A percentile compares a stretch with the other conserved stretches of the same genome.
Conservation (phyloP, 306 rosid genomes). For the Prunus padus region DNA sequence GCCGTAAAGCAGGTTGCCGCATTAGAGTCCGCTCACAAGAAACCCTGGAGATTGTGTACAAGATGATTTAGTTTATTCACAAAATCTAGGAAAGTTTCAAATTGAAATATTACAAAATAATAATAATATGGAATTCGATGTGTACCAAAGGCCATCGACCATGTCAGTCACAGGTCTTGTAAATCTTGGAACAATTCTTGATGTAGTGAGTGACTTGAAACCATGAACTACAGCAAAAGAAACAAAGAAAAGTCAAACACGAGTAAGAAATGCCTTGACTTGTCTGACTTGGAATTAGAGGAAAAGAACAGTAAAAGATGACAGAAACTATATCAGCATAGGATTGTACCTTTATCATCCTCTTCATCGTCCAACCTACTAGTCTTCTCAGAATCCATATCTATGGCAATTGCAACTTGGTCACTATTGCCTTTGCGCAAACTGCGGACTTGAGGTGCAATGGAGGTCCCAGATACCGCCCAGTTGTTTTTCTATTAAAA, state of each 20-base stretch:
- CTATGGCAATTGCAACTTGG: conserved; percentile 91
- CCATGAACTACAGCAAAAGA: conserved; percentile 67
- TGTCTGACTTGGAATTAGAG: not conserved
- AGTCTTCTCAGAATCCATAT: conserved; percentile 66
- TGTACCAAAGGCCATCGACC: conserved; percentile 95
- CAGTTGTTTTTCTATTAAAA: conserved; percentile 56
- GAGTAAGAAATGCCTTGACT: not conserved
- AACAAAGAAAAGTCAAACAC: conserved; percentile 18
- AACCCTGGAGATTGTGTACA: conserved; percentile 57
- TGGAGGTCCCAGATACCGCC: conserved; percentile 58
- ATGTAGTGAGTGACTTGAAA: conserved; percentile 87
- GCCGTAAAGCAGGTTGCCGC: conserved; percentile 84
- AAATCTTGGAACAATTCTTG: conserved; percentile 82
- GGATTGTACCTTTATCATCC: conserved; percentile 78
- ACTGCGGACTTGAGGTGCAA: conserved; percentile 92
- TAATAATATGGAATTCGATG: conserved; percentile 8
- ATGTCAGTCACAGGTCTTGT: conserved; percentile 84
- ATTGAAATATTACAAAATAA: conserved; percentile 11
- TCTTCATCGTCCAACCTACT: conserved; percentile 84
- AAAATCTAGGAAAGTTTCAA: conserved; percentile 3
- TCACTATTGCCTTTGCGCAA: conserved; percentile 87
- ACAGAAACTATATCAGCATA: conserved; percentile 2
- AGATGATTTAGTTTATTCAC: conserved; percentile 21
- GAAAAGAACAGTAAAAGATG: conserved; percentile 15
- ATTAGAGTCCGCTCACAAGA: conserved; percentile 93